Evolutionary conservation across 352 stramenopile genomes (phyloP), one percentile per base, ranked within the genome.

Genomic region (Pythium utonaiense): DNA sequence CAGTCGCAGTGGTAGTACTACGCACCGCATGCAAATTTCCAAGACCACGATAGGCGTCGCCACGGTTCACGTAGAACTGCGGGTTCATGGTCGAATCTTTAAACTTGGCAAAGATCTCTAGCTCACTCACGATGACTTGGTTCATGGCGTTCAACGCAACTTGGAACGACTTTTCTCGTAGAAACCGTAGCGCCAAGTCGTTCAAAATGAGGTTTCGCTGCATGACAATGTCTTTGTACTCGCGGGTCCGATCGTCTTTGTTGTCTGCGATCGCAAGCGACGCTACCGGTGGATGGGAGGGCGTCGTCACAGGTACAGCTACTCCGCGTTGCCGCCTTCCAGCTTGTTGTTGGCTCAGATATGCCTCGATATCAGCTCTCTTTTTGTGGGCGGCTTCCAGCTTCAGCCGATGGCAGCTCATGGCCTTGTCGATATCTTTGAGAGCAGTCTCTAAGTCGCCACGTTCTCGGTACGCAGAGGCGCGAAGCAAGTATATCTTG

Each of bases 61-160:
- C 83, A 3, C 83, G 75, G 62, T 84, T 81, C 21, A 89, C 67
- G 50, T 83, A 88, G 57, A 75, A 81, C 53, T 83, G 74, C 2
- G 83, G 70, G 51, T 83, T 80, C 21, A 67, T 49, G 16, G 73
- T 70, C 13, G 71, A 53, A 21, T 85, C 80, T 9, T 67, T 63
- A 33, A 81, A 84, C n/a, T 70, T 70, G 25, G 79, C 62, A 3
- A 64, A 38, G 3, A 91, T 60, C 45, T 87, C 73, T 19, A 67
- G 58, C 25, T 91, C 77, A 10, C 76, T 66, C 22, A 73, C 75
- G 28, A 93, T 89, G 21, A 82, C 79, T 57, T 91, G 76, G 57
- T 93, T 93, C 71, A 91, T 87, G 28, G 80, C 77, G 38, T 91
- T 93, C 28, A 92, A 72, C 36, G 80, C 80, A 8, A 90, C 67